Base-by-base conservation (phyloP, 192 early-diverging fungal genomes). In the Mortierella alpina region DNA sequence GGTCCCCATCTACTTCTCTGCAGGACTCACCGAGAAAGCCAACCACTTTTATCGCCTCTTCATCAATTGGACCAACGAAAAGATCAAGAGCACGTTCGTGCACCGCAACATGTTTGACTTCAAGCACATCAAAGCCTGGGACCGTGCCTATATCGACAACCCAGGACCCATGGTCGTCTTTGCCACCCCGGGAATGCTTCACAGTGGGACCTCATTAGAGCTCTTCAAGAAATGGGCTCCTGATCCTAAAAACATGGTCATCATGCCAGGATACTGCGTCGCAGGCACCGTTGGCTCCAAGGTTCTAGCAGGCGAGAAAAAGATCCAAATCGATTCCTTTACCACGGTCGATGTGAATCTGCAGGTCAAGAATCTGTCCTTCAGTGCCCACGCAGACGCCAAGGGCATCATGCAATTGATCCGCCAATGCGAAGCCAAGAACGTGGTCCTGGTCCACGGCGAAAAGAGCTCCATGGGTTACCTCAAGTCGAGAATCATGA, bases 31-130 rank as follows among this genome's bases (percentile, higher is more conserved):
- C 1, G 95, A 95, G 61, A 90, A 91, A 66, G 97, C 98, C 6
- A 98, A 96, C 82, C 91, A 96, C 42, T 98, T 95, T 83, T 99
- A 98, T 88, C 97, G 96, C 83, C 86, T 97, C 18, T 99, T 96
- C 73, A 96, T 99, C 73, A 93, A 92, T 70, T 99, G 98, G 98
- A 98, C 97, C 20, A 98, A 98, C 83, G 94, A 98, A 86, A 97
- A 97, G 75, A 94, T 99, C 81, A 97, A 96, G 80, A 86, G 88
- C 31, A 94, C 93, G 6, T 97, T 98, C 90, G 94, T 95, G 6
- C 90, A 97, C 48, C 89, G 93, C 70, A 99, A 98, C 72, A 94
- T 95, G 91, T 99, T 99, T 85, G 97, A 98, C 72, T 99, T 98
- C 83, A 94, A 96, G 72, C 90, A 95, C 68, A 96, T 99, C 63